Evolutionary conservation across 257 asterid genomes (phyloP).

Genomic region (Vinca minor): DNA sequence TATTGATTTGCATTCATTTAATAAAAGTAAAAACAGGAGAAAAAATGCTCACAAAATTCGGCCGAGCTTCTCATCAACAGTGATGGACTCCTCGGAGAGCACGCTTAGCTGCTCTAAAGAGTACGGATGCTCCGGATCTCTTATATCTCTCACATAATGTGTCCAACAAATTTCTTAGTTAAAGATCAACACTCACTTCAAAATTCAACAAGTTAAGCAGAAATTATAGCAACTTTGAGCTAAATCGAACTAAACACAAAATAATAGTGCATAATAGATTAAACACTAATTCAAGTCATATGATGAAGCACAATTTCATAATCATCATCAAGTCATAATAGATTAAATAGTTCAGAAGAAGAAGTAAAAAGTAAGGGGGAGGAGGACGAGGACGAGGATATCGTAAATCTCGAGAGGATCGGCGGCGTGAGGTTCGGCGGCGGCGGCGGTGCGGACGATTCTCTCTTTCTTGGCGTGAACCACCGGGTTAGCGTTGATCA

Average conservation of each 20-base stretch:
- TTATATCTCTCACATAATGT: conserved; percentile 75
- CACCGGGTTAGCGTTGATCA: conserved; percentile 89
- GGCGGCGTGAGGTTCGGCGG: conserved; percentile 47
- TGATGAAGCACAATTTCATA: neutral
- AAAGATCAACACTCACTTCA: conserved; percentile 33
- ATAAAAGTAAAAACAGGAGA: neutral
- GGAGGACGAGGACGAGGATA: conserved; percentile 54
- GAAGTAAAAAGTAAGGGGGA: too few species aligned
- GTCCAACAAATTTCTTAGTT: conserved; percentile 26
- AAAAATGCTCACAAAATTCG: conserved; percentile 72
- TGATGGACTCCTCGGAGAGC: conserved; percentile 74
- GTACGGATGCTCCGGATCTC: conserved; percentile 97
- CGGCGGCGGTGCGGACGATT: conserved; percentile 41
- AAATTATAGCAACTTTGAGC: neutral
- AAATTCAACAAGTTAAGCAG: neutral
- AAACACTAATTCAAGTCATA: neutral
- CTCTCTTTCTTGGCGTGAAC: conserved; percentile 85
- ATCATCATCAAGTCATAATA: neutral
- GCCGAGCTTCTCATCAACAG: conserved; percentile 76
- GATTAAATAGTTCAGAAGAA: too few species aligned
- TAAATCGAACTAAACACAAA: neutral
- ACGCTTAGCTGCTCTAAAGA: conserved; percentile 89
- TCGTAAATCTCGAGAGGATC: conserved; percentile 93
- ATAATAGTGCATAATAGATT: neutral
- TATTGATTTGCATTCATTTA: neutral